Evolutionary conservation across 805 yeast species (phyloP), one percentile per base, ranked within the genome.

Genomic region (Naumovozyma castellii): DNA sequence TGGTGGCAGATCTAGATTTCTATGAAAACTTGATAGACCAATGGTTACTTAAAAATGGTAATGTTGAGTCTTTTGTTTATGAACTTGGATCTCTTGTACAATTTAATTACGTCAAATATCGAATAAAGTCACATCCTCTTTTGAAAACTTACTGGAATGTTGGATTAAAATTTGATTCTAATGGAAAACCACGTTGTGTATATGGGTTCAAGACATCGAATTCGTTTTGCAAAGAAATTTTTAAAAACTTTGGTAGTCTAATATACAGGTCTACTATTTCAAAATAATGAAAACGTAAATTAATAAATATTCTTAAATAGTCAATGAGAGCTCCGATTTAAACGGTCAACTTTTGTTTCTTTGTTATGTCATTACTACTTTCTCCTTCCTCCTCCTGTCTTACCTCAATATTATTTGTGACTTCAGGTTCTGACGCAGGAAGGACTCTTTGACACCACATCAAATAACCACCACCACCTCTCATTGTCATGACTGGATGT

Each of bases 401-500:
- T 6, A 10, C 10, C 10, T 22, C 27, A 22, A 22, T 8, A 22
- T 22, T 22, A 8, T 22, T 8, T 22, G 12, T 29, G 15, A n/a
- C 28, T 5, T 15, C 32, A 9, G 57, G 56, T 28, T 48, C 58
- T 2, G 45, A 39, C 1, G 56, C 56, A 3, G 96, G 95, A 39
- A 77, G 65, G 0, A 92, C 97, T 36, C 84, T 70, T 13, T 84
- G 74, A 3, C 90, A 94, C 67, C 78, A 73, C 48, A 87, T 65
- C 2, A 92, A 58, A 58, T 77, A 90, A 0, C 99, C 99, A 27
- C 97, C 97, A 42, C 82, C 88, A 5, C 95, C 87, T 52, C 85
- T 73, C 71, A 81, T 78, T 0, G 97, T 84, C 99, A 92, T 92
- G 44, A 80, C 56, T 0, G 99, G 99, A 60, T 92, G 99, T 53